These are phyloP conservation scores for Hanseniaspora pseudoguilliermondii DNA, from an alignment of 805 yeast genomes.

Conservation along the genomic window DNA sequence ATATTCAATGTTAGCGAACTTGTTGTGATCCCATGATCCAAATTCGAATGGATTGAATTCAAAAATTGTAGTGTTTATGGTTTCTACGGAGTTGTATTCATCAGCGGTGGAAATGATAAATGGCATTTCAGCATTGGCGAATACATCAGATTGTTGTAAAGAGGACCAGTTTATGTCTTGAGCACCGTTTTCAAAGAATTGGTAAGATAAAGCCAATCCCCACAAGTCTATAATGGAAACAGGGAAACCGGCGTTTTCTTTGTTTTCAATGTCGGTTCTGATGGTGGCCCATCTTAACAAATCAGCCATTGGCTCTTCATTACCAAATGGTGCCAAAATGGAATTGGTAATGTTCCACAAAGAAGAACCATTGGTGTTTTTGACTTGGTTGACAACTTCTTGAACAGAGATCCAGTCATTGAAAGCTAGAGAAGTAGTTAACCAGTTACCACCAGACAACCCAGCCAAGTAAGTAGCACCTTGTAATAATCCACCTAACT, in stretches of 20 bases:
- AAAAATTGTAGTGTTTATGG: conserved; percentile 63
- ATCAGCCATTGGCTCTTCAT: conserved; percentile 38
- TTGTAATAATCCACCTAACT: conserved; percentile 61
- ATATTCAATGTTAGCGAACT: conserved; percentile 57
- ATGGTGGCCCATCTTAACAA: conserved; percentile 44
- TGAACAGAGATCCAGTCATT: conserved; percentile 67
- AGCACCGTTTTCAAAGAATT: conserved; percentile 59
- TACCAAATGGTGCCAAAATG: conserved; percentile 53
- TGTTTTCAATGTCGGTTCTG: conserved; percentile 36
- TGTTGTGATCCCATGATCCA: conserved; percentile 79
- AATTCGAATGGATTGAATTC: conserved; percentile 56
- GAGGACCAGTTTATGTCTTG: conserved; percentile 51
- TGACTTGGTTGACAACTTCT: conserved; percentile 34
- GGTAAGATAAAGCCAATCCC: conserved; percentile 66
- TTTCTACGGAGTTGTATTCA: conserved; percentile 45
- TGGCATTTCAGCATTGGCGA: conserved; percentile 52
- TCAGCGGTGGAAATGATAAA: conserved; percentile 58
- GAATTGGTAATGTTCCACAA: conserved; percentile 62
- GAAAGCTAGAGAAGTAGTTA: conserved; percentile 53
- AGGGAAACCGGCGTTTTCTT: conserved; percentile 53
- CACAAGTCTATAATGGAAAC: conserved; percentile 61
- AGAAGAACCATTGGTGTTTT: conserved; percentile 23
- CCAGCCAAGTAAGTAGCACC: conserved; percentile 62
- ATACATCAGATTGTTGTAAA: conserved; percentile 49
- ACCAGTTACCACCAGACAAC: conserved; percentile 79